Percentiles rank a stretch among this genome's conserved stretches.
Conservation (phyloP, 2,329 filamentous ascomycete species). For the Penicillium sp. region DNA sequence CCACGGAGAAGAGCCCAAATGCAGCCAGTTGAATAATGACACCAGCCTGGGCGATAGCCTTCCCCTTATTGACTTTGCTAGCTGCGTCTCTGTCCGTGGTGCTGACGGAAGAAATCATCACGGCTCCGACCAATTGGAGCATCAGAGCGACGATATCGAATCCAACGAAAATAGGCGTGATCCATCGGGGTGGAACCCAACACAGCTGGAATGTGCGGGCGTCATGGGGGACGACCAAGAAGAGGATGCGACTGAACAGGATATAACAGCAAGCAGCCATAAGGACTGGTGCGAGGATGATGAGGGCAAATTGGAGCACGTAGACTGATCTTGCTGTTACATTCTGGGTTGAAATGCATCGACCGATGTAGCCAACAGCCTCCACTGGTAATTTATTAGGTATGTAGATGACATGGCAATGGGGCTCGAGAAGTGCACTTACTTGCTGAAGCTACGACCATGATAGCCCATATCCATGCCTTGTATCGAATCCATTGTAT, state of each 20-base stretch:
- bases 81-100: constrained; percentile 15
- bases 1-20: constrained; percentile 49
- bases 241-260: constrained; percentile 42
- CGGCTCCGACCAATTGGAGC: constrained; percentile 38
- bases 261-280: constrained; percentile 45
- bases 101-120: constrained; percentile 43
- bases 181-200: constrained; percentile 36
- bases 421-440: constrained; percentile 4
- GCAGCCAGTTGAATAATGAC: constrained; percentile 47
- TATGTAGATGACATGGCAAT: not conserved
- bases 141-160: constrained; percentile 43
- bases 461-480: constrained; percentile 33
- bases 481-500: constrained; percentile 35
- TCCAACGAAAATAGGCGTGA: constrained; percentile 45
- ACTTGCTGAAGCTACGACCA: constrained; percentile 35
- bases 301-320: constrained; percentile 39
- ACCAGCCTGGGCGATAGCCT: constrained; percentile 41
- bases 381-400: constrained; percentile 33
- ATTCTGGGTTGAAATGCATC: constrained; percentile 32
- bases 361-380: constrained; percentile 36
- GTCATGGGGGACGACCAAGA: constrained; percentile 37
- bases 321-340: constrained; percentile 26
- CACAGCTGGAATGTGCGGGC: constrained; percentile 35
- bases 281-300: constrained; percentile 41
- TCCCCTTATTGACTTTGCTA: constrained; percentile 36